Evolutionary conservation across 768 basidiomycete genomes (phyloP).

Genomic region (Galerina marginata): DNA sequence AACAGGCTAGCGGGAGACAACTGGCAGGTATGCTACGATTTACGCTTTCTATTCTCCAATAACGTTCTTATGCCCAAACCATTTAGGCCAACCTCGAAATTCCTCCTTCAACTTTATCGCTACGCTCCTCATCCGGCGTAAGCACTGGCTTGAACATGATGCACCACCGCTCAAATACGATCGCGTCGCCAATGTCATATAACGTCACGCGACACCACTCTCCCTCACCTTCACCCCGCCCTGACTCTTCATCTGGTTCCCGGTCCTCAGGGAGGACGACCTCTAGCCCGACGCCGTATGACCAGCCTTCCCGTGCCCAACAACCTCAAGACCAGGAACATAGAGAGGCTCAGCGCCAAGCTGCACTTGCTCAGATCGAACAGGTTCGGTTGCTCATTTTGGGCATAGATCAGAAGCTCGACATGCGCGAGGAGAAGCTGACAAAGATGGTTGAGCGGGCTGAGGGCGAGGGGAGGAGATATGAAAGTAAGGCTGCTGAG

Average conservation of each 20-base stretch:
- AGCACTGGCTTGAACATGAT: conserved; percentile 19
- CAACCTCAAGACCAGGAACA: conserved; percentile 10
- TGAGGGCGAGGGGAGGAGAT: conserved; percentile 60
- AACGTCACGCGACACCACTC: conserved; percentile 19
- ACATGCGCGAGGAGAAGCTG: conserved; percentile 66
- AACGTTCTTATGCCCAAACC: not conserved
- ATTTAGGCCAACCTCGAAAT: conserved; percentile 40
- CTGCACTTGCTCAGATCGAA: conserved; percentile 65
- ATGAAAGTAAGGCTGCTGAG: conserved; percentile 38
- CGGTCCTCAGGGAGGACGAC: not conserved
- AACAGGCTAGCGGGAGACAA: conserved; percentile 75
- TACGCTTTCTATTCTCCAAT: not conserved
- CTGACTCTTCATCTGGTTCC: conserved; percentile 15
- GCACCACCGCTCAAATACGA: conserved; percentile 41
- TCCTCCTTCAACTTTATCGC: conserved; percentile 23
- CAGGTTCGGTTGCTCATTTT: conserved; percentile 70
- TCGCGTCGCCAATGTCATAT: conserved; percentile 29
- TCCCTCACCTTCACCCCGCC: conserved; percentile 25
- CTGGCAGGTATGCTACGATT: conserved; percentile 67
- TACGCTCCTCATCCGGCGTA: conserved; percentile 28
- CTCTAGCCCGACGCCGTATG: conserved; percentile 9
- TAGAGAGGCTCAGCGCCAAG: conserved; percentile 34
- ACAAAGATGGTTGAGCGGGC: conserved; percentile 64
- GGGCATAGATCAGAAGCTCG: conserved; percentile 78
- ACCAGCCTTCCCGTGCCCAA: conserved; percentile 2